Evolutionary conservation across 345 rosid species (phyloP), one percentile per base, ranked within the genome.

Genomic region (Limnanthes douglasii): DNA sequence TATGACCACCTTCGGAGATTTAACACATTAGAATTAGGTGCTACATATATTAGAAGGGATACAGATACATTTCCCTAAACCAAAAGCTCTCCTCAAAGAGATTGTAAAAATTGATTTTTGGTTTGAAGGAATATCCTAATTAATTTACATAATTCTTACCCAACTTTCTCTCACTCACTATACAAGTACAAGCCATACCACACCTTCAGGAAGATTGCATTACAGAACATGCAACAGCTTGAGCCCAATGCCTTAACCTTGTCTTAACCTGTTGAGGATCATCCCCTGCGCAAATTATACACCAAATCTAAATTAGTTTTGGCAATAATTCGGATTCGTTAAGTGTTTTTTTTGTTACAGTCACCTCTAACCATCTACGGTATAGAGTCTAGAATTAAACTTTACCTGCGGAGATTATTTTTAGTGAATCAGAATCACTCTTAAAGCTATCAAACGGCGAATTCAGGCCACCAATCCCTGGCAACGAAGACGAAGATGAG

Each of bases 371-470:
- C 8, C 6, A 6, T 26, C 8, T 12, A 26, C 2, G 6, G 6
- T n/a, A n/a, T n/a, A n/a, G n/a, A n/a, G n/a, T n/a, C 8, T 12
- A 6, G 11, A 2, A 8, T 4, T 5, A 18, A 31, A 11, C 5
- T 2, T 32, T 64, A 83, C 98, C 95, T 48, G 95, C 95, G 58
- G 64, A 66, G 34, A 80, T 73, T 18, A 90, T 56, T 54, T 65
- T 90, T 82, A 94, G 64, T 2, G 59, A 13, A 26, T 85, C 96
- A 0, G 75, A 42, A 11, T 84, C 98, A 11, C 82, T 68, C 21
- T 8, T 34, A 1, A 74, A 72, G 60, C 98, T 80, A 8, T 56
- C 85, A 12, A 71, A 66, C 16, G 96, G 70, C 2, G 79, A 66
- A 1, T 94, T 77, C 2, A 67, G 46, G 7, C 56, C 60, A 3